A percentile compares a stretch with the other conserved stretches of the same genome.
Conservation (phyloP, 345 rosid species). For the Physaria fendleri region DNA sequence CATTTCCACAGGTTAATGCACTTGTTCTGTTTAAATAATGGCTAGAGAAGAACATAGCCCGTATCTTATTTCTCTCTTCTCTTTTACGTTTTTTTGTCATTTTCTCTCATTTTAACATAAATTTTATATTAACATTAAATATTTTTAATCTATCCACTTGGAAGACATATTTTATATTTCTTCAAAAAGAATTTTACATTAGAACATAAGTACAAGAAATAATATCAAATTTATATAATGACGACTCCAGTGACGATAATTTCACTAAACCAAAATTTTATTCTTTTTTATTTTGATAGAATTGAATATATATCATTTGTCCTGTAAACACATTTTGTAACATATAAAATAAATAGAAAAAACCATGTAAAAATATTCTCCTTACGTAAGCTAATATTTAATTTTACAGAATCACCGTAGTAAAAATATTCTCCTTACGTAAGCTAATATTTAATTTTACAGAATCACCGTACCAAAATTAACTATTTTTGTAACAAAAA, state of each 20-base stretch:
- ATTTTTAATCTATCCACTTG: neutral
- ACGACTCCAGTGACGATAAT: neutral
- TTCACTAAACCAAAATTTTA: neutral
- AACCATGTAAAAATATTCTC: neutral
- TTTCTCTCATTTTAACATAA: neutral
- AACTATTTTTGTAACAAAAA: no score
- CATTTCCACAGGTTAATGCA: slow-evolving; percentile 1
- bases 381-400: neutral
- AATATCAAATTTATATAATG: neutral
- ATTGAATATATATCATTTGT: neutral
- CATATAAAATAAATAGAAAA: neutral
- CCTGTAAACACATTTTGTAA: neutral
- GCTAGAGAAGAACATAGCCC: slow-evolving; percentile 26
- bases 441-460: no score
- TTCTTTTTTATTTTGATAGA: neutral
- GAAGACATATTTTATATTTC: neutral
- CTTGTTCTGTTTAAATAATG: slow-evolving; percentile 30
- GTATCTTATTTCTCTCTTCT: neutral
- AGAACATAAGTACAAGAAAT: neutral
- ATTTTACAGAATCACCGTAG: no score
- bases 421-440: neutral
- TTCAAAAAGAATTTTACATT: neutral
- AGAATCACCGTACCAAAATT: no score
- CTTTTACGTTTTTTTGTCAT: neutral
- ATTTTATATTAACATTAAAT: neutral